Base-by-base conservation (phyloP, 2,329 filamentous ascomycete genomes). In the Ophiocordyceps camponoti-saundersi region DNA sequence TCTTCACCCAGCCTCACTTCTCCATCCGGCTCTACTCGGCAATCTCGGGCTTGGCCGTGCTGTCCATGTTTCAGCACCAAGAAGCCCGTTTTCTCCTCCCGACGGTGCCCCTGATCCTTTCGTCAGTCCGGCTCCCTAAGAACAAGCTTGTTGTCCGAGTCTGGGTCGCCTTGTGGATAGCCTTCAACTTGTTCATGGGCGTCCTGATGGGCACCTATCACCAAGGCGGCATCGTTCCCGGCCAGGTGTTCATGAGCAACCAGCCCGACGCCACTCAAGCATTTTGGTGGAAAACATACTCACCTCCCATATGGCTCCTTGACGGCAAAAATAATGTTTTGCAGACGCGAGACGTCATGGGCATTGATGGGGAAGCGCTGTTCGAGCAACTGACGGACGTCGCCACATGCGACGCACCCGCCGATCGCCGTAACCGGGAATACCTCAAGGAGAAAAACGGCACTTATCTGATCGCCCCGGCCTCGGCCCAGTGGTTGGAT, bases 241-340 rank as follows among this genome's bases (percentile, higher is more conserved):
- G 77, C 7, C 85, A 90, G 56, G 77, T 83, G 1, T 85, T 85
- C 58, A 70, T 90, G 57, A 82, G 79, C 56, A 75, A 75, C 47
- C 79, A 84, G 52, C 71, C 76, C 5, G 80, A 82, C 51, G 77
- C 82, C 10, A 79, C 78, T 2, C 72, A 81, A 32, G 81, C 80
- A 3, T 70, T 85, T 45, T 90, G 85, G 85, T 90, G 85, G 85
- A 89, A 88, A 61, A 89, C 85, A 1, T 89, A 89, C 59, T 84
- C 80, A 59, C 85, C 85, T 18, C 85, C 85, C 0, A 80, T 82
- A 34, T 90, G 85, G 83, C 71, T 90, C 20, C 68, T 89, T 7
- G 82, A 87, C 52, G 80, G 82, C 47, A 84, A 83, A 61, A 87
- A 84, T 52, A 74, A 80, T 53, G 71, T 83, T 11, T 64, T 88